A percentile compares a stretch with the other conserved stretches of the same genome.
Conservation (phyloP, 768 basidiomycete genomes). For the Tulasnella sp. region DNA sequence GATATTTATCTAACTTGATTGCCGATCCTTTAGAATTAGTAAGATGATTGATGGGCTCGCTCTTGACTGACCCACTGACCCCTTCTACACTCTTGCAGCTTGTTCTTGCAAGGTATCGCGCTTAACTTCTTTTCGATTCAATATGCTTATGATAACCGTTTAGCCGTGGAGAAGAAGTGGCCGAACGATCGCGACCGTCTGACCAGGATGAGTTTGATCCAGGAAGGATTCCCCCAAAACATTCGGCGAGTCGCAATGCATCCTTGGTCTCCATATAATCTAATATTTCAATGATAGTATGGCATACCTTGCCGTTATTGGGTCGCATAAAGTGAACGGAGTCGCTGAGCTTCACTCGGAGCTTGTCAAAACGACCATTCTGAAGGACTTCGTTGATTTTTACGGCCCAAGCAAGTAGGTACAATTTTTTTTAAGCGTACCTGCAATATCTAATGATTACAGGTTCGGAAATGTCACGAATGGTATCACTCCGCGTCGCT, state of each 20-base stretch:
- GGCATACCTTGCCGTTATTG: conserved; percentile 65
- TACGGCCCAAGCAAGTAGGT: conserved; percentile 72
- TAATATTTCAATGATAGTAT: conserved; percentile 40
- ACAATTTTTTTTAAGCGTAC: not conserved
- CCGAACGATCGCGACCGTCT: conserved; percentile 78
- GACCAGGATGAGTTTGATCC: conserved; percentile 83
- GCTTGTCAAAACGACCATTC: conserved; percentile 47
- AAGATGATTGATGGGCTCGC: conserved; percentile 26
- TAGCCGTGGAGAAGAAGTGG: conserved; percentile 82
- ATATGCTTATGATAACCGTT: no score
- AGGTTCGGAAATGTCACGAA: conserved; percentile 89
- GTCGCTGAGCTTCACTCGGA: conserved; percentile 95
- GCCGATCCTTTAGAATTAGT: conserved; percentile 33
- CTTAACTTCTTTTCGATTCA: no score
- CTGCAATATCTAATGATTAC: conserved; percentile 15
- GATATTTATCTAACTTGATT: not conserved
- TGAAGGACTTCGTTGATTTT: conserved; percentile 79
- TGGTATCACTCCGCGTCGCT: conserved; percentile 89
- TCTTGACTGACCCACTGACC: not conserved
- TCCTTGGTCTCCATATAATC: not conserved
- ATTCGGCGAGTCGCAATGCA: conserved; percentile 46
- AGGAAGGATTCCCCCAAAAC: conserved; percentile 32
- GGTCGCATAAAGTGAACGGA: conserved; percentile 81
- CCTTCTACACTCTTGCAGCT: not conserved
- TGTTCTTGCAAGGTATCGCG: conserved; percentile 60